Evolutionary conservation across 352 stramenopile genomes (phyloP).

Genomic region (Globisporangium viniferum): DNA sequence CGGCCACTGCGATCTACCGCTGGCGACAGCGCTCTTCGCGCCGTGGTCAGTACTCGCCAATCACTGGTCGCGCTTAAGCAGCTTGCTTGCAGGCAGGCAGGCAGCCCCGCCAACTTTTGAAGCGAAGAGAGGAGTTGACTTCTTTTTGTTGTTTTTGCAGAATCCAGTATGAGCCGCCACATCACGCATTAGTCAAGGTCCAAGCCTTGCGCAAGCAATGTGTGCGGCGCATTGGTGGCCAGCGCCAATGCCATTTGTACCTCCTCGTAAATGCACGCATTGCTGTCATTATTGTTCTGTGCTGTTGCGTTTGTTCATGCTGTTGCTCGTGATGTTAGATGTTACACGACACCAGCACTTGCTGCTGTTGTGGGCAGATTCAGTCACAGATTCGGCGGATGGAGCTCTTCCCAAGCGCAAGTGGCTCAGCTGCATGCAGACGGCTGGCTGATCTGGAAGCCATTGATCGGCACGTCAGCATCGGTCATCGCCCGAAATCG

Average conservation of each 20-base stretch:
- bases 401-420: not conserved
- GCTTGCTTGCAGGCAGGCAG: not conserved
- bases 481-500: not conserved
- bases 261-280: not conserved
- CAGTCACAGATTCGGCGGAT: not conserved
- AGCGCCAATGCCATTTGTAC: not conserved
- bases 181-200: not conserved
- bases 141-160: not conserved
- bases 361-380: not conserved
- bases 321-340: not conserved
- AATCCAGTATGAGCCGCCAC: not conserved
- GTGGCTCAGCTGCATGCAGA: not conserved
- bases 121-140: not conserved
- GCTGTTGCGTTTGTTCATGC: not conserved
- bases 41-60: slow-evolving; percentile 48
- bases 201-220: not conserved
- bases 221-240: not conserved
- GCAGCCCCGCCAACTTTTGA: not conserved
- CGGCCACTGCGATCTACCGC: slow-evolving; percentile 15
- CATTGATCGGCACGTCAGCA: not conserved
- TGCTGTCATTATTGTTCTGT: not conserved
- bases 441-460: not conserved
- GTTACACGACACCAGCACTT: too few relatives aligned
- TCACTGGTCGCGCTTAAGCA: slow-evolving; percentile 29
- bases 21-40: slow-evolving; percentile 22